A percentile compares a stretch with the other conserved stretches of the same genome.
phyloP scores from a whole-genome alignment of 495 filamentous ascomycete species.

The Aspergillus incahuasiensis region DNA sequence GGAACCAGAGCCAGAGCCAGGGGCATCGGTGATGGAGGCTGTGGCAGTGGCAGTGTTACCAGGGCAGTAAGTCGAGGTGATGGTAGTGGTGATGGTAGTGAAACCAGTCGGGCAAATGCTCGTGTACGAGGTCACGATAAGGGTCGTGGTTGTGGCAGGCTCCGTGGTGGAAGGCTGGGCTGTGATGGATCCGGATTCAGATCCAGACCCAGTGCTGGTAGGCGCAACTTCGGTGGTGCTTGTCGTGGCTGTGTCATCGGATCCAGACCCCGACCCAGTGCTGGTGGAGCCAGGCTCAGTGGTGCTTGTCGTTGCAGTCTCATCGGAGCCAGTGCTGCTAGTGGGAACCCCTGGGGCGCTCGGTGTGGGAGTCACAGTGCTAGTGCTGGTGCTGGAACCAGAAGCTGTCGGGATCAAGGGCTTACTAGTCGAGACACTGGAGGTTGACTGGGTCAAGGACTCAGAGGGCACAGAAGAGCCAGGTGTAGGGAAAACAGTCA shows the following conservation, averaged over 20 bases:
- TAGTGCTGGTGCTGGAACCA: not conserved
- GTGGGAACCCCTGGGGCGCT: slow-evolving; percentile 1
- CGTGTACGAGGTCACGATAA: slow-evolving; percentile 41
- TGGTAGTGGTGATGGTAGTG: slow-evolving; percentile 39
- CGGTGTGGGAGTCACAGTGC: not conserved
- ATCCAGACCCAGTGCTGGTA: not conserved
- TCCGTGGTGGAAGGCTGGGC: slow-evolving; percentile 11
- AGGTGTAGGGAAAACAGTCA: slow-evolving; percentile 11
- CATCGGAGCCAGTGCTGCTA: no score
- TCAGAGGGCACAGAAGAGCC: not conserved
- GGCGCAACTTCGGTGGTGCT: not conserved
- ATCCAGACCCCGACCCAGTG: not conserved
- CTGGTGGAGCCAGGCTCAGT: not conserved
- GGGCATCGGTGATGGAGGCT: slow-evolving; percentile 13
- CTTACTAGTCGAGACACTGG: not conserved
- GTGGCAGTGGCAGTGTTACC: slow-evolving; percentile 27
- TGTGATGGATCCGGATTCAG: not conserved
- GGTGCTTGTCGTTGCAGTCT: not conserved
- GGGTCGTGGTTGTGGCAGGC: slow-evolving; percentile 29
- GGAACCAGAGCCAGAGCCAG: not conserved
- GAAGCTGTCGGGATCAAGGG: not conserved
- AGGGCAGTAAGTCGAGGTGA: slow-evolving; percentile 38
- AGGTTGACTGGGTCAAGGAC: not conserved
- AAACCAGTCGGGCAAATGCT: slow-evolving; percentile 44
- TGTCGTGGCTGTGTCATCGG: not conserved